Conservation (phyloP, 129 eudicot species). For the Daucus carota region DH1_v3.0 NC_030384.2:27901501-27902000, state of each 20-base stretch:
- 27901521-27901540: too few relatives aligned
- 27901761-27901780: neutral
- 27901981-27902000: neutral
- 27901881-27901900: neutral
- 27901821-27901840: neutral
- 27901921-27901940: neutral
- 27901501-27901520: too few relatives aligned
- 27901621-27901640: neutral
- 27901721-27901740: neutral
- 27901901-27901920: neutral
- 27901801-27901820: neutral
- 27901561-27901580: neutral
- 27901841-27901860: neutral
- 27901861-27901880: neutral
- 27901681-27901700: neutral
- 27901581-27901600: neutral
- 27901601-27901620: neutral
- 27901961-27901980: neutral
- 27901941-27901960: neutral
- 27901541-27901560: neutral
- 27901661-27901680: neutral
- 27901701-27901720: neutral
- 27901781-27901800: neutral
- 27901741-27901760: neutral
- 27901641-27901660: neutral